A percentile compares a stretch with the other conserved stretches of the same genome.
Evolutionary conservation across 2,329 filamentous ascomycete species (phyloP).

Genomic region (Tothia fuscella): DNA sequence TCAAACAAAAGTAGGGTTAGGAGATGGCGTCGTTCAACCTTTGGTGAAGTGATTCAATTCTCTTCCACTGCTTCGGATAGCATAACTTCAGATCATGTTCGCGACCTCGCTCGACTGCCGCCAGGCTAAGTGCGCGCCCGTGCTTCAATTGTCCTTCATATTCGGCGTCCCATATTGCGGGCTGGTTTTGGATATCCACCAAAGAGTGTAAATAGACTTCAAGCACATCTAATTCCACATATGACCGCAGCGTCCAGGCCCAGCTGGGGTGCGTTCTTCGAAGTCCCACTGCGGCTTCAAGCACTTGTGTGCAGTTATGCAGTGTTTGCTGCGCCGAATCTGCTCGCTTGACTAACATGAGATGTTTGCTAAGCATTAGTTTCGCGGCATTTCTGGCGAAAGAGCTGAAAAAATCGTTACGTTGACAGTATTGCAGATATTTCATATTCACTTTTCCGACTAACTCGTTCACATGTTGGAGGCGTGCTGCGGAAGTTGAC

Average conservation of each 20-base stretch:
- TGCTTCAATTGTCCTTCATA: not conserved
- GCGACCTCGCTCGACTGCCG: not conserved
- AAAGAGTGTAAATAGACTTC: slow-evolving; percentile 6
- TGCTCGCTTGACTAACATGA: not conserved
- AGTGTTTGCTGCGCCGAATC: not conserved
- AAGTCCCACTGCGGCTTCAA: slow-evolving; percentile 5
- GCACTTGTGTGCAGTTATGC: slow-evolving; percentile 1
- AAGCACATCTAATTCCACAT: slow-evolving; percentile 1
- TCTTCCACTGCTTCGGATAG: not conserved
- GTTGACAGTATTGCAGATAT: slow-evolving; percentile 6
- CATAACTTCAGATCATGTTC: not conserved
- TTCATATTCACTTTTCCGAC: not conserved
- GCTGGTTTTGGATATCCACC: too few species aligned
- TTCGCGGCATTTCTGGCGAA: slow-evolving; percentile 8
- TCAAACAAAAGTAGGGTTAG: not conserved
- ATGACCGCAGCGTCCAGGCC: slow-evolving; percentile 2
- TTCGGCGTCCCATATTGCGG: not conserved
- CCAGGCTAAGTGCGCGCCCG: not conserved
- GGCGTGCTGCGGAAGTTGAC: not conserved
- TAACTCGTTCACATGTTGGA: slow-evolving; percentile 1
- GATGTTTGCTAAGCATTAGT: slow-evolving; percentile 7
- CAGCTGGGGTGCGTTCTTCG: slow-evolving; percentile 3
- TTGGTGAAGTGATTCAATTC: not conserved
- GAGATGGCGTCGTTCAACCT: not conserved
- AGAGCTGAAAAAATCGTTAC: slow-evolving; percentile 8